Percentiles rank a stretch among this genome's conserved stretches.
phyloP scores from a whole-genome alignment of 495 filamentous ascomycete species.

The Poronia punctata region DNA sequence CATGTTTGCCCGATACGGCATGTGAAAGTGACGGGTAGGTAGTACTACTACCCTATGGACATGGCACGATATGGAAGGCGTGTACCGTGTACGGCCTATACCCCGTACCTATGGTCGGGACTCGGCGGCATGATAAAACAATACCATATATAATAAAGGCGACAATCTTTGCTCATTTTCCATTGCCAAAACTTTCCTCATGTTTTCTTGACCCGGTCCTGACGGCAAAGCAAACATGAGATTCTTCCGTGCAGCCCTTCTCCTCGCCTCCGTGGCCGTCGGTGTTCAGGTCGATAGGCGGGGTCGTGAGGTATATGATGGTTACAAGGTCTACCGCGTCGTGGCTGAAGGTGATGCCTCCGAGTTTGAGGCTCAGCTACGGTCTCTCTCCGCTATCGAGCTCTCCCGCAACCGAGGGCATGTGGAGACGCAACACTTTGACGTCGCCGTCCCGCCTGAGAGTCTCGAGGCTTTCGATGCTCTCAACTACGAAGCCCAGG shows the following conservation, averaged over 20 bases:
- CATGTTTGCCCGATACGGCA: constrained; percentile 20
- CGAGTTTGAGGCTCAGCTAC: constrained; percentile 24
- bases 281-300: constrained; percentile 19
- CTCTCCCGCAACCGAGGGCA: constrained; percentile 26
- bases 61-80: not conserved
- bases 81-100: no score
- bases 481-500: constrained; percentile 26
- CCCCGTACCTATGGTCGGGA: no score
- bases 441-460: constrained; percentile 38
- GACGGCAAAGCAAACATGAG: constrained; percentile 24
- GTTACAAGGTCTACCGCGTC: constrained; percentile 39
- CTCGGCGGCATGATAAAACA: no score
- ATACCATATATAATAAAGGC: not conserved
- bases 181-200: not conserved
- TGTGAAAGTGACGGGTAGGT: constrained; percentile 12
- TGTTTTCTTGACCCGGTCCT: not conserved
- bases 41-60: constrained; percentile 9
- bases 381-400: constrained; percentile 24
- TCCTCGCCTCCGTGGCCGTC: constrained; percentile 15
- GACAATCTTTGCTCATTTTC: not conserved
- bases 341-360: constrained; percentile 12
- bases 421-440: constrained; percentile 18
- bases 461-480: constrained; percentile 33
- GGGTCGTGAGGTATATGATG: constrained; percentile 30
- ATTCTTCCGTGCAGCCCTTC: constrained; percentile 12